Conservation (phyloP, 305 asterid genomes). For the Vinca major region DNA sequence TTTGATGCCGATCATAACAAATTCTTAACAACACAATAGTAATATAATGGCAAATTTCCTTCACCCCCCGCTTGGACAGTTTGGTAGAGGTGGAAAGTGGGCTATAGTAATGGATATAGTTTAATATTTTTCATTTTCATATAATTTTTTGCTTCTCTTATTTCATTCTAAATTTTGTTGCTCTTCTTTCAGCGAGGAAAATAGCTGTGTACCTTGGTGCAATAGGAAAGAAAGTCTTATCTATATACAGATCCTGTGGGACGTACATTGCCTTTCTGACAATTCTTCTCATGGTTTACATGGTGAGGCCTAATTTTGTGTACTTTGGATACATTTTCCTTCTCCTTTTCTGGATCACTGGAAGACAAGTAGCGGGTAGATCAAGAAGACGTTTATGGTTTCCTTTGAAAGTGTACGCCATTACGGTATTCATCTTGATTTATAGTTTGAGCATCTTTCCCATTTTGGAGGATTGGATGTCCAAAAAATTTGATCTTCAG, state of each 20-base stretch:
- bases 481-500: slow-evolving; percentile 53
- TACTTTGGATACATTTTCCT: slow-evolving; percentile 87
- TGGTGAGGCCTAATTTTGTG: slow-evolving; percentile 76
- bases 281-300: slow-evolving; percentile 75
- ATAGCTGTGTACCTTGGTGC: slow-evolving; percentile 85
- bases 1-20: slow-evolving; percentile 2
- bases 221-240: slow-evolving; percentile 75
- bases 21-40: not conserved
- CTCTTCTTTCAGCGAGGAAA: slow-evolving; percentile 67
- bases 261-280: slow-evolving; percentile 89
- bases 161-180: slow-evolving; percentile 20
- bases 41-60: not conserved
- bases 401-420: slow-evolving; percentile 83
- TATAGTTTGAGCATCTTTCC: slow-evolving; percentile 77
- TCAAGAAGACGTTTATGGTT: slow-evolving; percentile 86
- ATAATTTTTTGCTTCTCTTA: not conserved
- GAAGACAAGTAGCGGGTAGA: slow-evolving; percentile 84
- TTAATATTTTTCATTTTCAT: not conserved
- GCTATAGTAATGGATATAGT: not conserved
- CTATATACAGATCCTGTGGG: slow-evolving; percentile 84
- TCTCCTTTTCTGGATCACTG: slow-evolving; percentile 90
- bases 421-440: slow-evolving; percentile 59
- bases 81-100: slow-evolving; percentile 5
- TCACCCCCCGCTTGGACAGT: not conserved
- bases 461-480: slow-evolving; percentile 71